These are phyloP conservation scores for Turritis glabra DNA, from an alignment of 345 rosid species.

Conservation along the genomic window DNA sequence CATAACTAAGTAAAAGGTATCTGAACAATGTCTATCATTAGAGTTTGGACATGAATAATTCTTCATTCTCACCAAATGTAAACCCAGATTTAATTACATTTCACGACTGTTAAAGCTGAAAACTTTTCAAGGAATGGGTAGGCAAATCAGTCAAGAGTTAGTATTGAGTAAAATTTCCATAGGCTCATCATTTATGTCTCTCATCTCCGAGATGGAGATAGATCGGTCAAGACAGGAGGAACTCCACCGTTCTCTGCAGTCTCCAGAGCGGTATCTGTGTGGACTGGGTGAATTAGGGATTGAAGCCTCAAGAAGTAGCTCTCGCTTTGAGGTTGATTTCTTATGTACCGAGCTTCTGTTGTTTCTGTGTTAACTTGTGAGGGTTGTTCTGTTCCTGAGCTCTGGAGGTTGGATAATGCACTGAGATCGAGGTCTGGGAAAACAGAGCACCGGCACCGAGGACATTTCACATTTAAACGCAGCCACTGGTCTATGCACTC, in stretches of 20 bases:
- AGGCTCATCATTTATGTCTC: not conserved
- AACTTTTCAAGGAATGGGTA: not conserved
- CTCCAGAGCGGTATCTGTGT: conserved; percentile 43
- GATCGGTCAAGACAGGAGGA: conserved; percentile 13
- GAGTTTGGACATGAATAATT: not conserved
- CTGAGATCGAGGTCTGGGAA: conserved; percentile 97
- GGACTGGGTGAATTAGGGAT: conserved; percentile 58
- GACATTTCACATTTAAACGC: conserved; percentile 91
- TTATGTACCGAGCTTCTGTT: conserved; percentile 62
- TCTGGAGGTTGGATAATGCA: conserved; percentile 76
- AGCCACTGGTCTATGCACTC: conserved; percentile 98
- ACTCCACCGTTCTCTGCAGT: conserved; percentile 36
- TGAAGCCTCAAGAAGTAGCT: conserved; percentile 77
- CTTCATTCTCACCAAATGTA: conserved; percentile 14
- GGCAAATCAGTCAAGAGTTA: conserved; percentile 25
- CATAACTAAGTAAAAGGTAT: not conserved
- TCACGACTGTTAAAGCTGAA: not conserved
- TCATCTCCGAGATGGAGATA: conserved; percentile 33
- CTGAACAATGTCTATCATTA: not conserved
- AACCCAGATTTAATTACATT: conserved; percentile 27
- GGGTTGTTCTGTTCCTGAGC: conserved; percentile 26
- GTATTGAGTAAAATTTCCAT: not conserved
- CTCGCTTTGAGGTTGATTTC: conserved; percentile 69
- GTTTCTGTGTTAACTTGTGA: conserved; percentile 29
- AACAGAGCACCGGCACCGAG: conserved; percentile 92